Base-by-base conservation (phyloP, 495 filamentous ascomycete species). In the Trichocladium antarcticum region DNA sequence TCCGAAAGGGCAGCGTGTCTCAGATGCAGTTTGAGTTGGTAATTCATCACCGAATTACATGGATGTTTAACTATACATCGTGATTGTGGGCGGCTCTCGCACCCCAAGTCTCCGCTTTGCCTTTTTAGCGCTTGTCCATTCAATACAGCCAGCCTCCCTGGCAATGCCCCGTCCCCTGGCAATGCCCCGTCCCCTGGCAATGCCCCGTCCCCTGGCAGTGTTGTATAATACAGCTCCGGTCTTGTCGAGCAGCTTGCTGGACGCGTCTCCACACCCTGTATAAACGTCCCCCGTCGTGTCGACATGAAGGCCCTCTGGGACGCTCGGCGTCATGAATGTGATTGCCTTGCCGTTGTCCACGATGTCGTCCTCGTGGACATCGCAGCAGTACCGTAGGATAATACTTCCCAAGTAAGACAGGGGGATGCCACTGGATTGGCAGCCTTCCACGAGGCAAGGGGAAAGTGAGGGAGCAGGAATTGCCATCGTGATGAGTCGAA, bases 251-350 rank as follows among this genome's bases (percentile, higher is more conserved):
- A 81, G 66, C 5, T 67, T 72, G 14, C 78, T 78, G 0, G 72
- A 73, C 3, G 73, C 79, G 51, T 81, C 79, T 3, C 76, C 77
- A 37, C 71, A 75, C 3, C 74, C 79, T 19, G 70, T 65, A 51
- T 81, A 84, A 5, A 84, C 73, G 50, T 81, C 79, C 0, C 78
- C 78, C 9, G 72, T 64, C 27, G 68, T 65, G 58, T 84, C 79
- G 51, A 67, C 68, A 54, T 82, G 80, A 39, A 84, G 67, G 11
- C 69, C 80, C 52, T 84, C 79, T 5, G 80, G 76, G 5, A 77
- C 67, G 1, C 77, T 76, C 0, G 55, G 55, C 17, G 71, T 70
- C 16, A 72, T 67, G 53, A 77, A 77, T 1, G 81, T 79, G 57
- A 84, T 84, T 0, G 79, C 60, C 28, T 78, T 64, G 31, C 71